Evolutionary conservation across 139 green algal species (phyloP), one percentile per base, ranked within the genome.

Genomic region (Pedinophyceae sp.): DNA sequence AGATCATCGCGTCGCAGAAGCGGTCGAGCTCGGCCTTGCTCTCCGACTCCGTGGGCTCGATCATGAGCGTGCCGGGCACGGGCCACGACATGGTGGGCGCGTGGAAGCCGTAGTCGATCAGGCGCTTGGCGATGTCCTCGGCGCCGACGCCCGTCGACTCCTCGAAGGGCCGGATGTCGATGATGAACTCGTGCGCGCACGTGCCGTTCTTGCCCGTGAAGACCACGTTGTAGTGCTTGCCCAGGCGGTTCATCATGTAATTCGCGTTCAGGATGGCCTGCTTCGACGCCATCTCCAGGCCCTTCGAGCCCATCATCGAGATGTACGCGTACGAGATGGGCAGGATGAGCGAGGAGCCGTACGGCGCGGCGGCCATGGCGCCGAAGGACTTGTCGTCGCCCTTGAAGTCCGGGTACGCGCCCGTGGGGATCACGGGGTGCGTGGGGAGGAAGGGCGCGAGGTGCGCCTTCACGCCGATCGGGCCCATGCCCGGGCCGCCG

Each of bases 31-130:
- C 82, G 28, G 65, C 67, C 74, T 94, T 93, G 72, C 52, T 75
- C 77, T 95, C 87, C 16, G 54, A 77, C 76, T 95, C 87, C 16
- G 89, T 99, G 39, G 92, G 92, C 83, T 99, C 92, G 22, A 99
- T 88, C 92, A 99, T 97, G 38, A 99, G 81, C 16, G 92, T 99
- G 57, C 91, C 88, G 1, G 81, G 57, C 47, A 99, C 91, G 15
- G 92, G 91, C 92, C 92, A 99, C 2, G 78, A 93, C 92, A 99
- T 99, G 74, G 92, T 99, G 48, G 92, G 92, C 0, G 86, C 79
- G 64, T 99, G 92, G 79, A 86, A 99, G 52, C 92, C 92, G 66
- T 95, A 99, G 76, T 99, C 92, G 26, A 97, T 97, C 30, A 99
- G 69, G 10, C 92, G 77, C 84, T 99, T 99, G 62, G 92, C 88